Base-by-base conservation (phyloP, 495 filamentous ascomycete species). In the Penicillium simplicissimum region DNA sequence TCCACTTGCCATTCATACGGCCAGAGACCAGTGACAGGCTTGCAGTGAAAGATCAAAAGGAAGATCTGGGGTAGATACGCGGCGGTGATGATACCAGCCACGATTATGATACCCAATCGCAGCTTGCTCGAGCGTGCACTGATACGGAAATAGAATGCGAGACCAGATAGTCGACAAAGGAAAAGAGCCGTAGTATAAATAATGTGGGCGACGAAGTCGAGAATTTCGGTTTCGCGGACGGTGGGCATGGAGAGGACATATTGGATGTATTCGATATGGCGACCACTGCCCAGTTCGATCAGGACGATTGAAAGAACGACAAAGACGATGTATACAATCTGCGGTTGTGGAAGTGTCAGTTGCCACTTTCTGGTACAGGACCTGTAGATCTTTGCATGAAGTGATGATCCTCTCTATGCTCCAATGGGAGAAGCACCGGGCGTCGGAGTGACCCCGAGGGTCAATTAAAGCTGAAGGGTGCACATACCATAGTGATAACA, bases 21-120 rank as follows among this genome's bases (percentile, higher is more conserved):
- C 77, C 78, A 82, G 4, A 81, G 60, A 23, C 77, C 79, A 31
- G 80, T 80, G n/a, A 81, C 79, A 1, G 76, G 74, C 3, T 65
- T 58, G 52, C 76, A 79, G 52, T 79, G 74, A 60, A 82, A 79
- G 54, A 82, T 71, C 52, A 81, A 60, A 11, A 81, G 71, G 55
- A 79, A 75, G 33, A 81, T 59, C 52, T 81, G 78, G 8, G 75
- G 71, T 8, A 81, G 67, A 48, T 70, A 79, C 1, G 74, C 75
- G 49, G 63, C 69, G 53, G 73, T 58, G 33, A 82, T 63, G 37
- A 74, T 73, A 51, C 62, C 71, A 3, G 61, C 68, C 8, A 75
- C 74, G 31, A 71, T 48, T 25, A 70, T 63, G 60, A 81, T 76
- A 49, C 68, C 63, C n/a, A 71, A 35, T 28, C 66, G 65, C 3